Conservation (phyloP, 163 green algal genomes). For the Chloromonas sp. region DNA sequence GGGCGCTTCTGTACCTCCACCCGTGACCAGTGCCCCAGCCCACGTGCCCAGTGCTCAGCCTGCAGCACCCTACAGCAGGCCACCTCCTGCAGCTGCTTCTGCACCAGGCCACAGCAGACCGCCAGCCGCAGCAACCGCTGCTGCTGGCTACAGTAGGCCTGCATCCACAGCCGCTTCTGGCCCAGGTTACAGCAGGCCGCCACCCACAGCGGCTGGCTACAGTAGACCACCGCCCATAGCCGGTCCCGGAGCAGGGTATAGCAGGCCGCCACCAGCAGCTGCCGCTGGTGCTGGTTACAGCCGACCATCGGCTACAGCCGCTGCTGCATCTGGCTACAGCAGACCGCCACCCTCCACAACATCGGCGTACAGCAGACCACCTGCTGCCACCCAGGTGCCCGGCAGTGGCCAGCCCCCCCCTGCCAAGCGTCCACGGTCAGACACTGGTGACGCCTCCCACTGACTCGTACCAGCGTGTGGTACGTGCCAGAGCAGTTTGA, state of each 20-base stretch:
- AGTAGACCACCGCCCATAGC: background rate
- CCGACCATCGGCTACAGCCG: background rate
- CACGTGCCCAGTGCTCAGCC: too few species aligned
- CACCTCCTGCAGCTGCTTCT: background rate
- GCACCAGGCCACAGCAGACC: too few species aligned
- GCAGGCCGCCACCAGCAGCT: background rate
- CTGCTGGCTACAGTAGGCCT: background rate
- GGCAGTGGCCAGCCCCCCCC: too few species aligned
- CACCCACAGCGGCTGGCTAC: background rate
- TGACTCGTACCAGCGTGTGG: too few species aligned
- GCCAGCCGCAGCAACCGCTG: background rate
- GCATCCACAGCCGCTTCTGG: background rate
- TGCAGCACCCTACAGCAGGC: background rate
- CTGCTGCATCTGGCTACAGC: background rate
- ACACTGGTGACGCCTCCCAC: too few species aligned
- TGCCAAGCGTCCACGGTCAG: too few species aligned
- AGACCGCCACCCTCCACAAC: too few species aligned
- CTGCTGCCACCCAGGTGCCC: background rate
- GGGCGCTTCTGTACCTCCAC: too few species aligned
- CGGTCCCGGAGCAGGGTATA: too few species aligned
- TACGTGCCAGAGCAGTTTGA: too few species aligned
- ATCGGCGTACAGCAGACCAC: background rate
- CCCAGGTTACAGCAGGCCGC: background rate
- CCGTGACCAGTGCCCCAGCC: too few species aligned
- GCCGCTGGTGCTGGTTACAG: background rate